These are phyloP conservation scores for Blastobotrys aristatus DNA, from an alignment of 1,139 yeast species.

Conservation along the genomic window DNA sequence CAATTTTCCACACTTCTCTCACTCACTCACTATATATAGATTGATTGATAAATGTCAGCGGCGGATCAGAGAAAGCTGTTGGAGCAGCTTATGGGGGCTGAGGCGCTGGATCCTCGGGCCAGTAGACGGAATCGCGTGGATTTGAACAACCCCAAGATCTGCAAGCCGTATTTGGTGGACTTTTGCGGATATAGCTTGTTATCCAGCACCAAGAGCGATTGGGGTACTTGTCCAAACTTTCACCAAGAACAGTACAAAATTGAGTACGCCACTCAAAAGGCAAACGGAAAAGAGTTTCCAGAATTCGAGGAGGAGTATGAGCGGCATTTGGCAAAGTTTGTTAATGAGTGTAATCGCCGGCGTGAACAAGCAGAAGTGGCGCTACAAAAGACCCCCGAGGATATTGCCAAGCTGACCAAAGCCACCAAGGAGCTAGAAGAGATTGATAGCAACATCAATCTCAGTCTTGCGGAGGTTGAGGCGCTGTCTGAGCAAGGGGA, in stretches of 20 bases:
- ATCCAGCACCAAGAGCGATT: constrained; percentile 74
- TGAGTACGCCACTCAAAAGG: constrained; percentile 57
- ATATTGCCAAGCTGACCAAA: constrained; percentile 56
- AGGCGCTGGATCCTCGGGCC: constrained; percentile 37
- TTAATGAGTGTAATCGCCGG: constrained; percentile 63
- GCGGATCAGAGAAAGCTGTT: constrained; percentile 74
- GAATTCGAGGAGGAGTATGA: constrained; percentile 68
- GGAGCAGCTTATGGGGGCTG: constrained; percentile 77
- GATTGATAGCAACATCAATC: constrained; percentile 60
- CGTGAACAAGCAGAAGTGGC: constrained; percentile 61
- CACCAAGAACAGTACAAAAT: constrained; percentile 74
- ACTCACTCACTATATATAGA: too few species aligned
- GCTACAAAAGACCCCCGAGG: constrained; percentile 75
- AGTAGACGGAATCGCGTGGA: constrained; percentile 28
- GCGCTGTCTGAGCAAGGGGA: constrained; percentile 50
- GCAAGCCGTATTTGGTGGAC: constrained; percentile 79
- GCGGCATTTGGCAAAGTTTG: constrained; percentile 48
- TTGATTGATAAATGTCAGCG: too few species aligned
- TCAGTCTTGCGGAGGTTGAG: constrained; percentile 66
- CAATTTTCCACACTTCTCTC: too few species aligned
- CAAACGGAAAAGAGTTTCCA: constrained; percentile 55
- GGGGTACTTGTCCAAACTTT: constrained; percentile 73
- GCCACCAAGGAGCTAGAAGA: constrained; percentile 63
- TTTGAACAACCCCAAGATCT: constrained; percentile 61
- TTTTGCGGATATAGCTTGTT: constrained; percentile 87